phyloP scores from a whole-genome alignment of 78 protist genomes.

The Guillardia theta region DNA sequence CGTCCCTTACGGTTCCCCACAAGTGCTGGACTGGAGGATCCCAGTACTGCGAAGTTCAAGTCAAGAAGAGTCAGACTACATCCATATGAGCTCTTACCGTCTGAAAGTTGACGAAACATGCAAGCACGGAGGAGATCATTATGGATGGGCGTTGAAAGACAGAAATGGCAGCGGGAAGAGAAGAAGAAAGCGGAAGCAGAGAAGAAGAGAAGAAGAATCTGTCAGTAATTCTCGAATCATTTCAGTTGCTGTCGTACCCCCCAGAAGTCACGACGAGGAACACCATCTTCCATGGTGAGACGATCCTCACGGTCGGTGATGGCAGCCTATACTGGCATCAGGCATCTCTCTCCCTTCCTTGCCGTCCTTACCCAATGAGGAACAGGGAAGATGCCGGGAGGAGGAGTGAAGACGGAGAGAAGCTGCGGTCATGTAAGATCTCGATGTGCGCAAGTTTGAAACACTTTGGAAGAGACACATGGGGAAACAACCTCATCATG shows the following conservation, averaged over 20 bases:
- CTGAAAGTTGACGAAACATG: neutral
- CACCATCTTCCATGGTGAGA: neutral
- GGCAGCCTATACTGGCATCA: slow-evolving; percentile 8
- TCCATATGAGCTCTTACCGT: too few relatives aligned
- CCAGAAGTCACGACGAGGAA: slow-evolving; percentile 21
- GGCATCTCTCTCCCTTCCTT: neutral
- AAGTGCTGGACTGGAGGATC: slow-evolving; percentile 34
- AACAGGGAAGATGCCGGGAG: slow-evolving; percentile 12
- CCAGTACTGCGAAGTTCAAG: neutral
- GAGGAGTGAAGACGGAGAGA: neutral
- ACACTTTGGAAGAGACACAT: too few relatives aligned
- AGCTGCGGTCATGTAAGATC: too few relatives aligned
- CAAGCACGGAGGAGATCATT: neutral
- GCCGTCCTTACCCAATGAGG: neutral
- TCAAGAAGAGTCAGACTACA: too few relatives aligned
- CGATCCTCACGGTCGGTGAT: slow-evolving; percentile 21
- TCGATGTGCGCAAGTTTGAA: too few relatives aligned
- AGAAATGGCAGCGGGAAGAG: neutral
- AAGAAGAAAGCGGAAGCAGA: neutral
- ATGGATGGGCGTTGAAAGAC: neutral
- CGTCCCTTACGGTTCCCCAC: neutral
- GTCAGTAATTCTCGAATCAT: too few relatives aligned
- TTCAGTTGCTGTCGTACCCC: too few relatives aligned
- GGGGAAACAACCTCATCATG: too few relatives aligned
- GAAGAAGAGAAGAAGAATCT: too few relatives aligned